A percentile compares a stretch with the other conserved stretches of the same genome.
Conservation (phyloP, 2,329 filamentous ascomycete genomes). For the Colletotrichum liriopes region DNA sequence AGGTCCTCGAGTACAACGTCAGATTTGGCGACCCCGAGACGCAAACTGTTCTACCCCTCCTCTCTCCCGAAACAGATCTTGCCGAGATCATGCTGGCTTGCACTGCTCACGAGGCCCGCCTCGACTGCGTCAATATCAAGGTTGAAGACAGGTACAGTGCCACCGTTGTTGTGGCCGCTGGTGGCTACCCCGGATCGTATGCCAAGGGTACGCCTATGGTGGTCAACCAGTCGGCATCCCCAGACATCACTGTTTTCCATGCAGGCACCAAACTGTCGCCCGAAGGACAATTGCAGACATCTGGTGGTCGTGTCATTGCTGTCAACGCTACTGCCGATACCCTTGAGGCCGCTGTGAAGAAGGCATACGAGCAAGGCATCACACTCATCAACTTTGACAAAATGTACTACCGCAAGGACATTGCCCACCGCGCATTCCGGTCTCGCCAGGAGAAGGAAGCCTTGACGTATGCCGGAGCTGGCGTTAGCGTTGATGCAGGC, state of each 20-base stretch:
- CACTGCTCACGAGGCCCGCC: constrained; percentile 71
- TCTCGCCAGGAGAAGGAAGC: constrained; percentile 59
- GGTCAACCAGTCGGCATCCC: constrained; percentile 54
- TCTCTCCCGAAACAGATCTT: constrained; percentile 83
- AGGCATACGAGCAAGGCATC: constrained; percentile 82
- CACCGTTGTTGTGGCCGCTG: constrained; percentile 88
- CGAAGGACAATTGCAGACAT: constrained; percentile 74
- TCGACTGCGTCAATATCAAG: constrained; percentile 76
- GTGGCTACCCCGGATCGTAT: constrained; percentile 87
- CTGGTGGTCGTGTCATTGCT: constrained; percentile 89
- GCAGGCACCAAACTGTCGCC: constrained; percentile 79
- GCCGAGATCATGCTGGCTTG: constrained; percentile 89
- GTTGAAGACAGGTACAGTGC: constrained; percentile 78
- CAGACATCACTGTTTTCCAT: constrained; percentile 82
- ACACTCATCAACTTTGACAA: constrained; percentile 81
- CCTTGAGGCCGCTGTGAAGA: constrained; percentile 82
- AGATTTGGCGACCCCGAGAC: constrained; percentile 92
- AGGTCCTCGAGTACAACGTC: constrained; percentile 90
- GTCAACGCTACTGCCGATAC: constrained; percentile 78
- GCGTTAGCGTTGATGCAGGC: constrained; percentile 94
- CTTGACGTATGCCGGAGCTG: constrained; percentile 93
- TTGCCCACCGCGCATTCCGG: constrained; percentile 82
- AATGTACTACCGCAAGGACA: constrained; percentile 90
- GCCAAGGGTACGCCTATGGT: constrained; percentile 76
- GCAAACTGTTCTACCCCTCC: constrained; percentile 83